Evolutionary conservation across 768 basidiomycete species (phyloP).

Genomic region (Amanita subjunquillea): DNA sequence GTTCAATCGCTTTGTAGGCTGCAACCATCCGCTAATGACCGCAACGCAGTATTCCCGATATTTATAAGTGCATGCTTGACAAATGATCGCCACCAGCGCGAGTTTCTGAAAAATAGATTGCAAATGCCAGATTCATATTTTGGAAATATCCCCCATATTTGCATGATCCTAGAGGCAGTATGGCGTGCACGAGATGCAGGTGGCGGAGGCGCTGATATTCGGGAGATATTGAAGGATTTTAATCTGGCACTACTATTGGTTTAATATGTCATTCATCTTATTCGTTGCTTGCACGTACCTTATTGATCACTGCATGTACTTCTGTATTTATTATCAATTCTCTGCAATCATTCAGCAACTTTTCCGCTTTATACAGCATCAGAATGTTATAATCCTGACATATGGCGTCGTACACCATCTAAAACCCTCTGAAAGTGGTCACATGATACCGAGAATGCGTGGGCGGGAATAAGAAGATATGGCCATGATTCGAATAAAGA

Average conservation of each 20-base stretch:
- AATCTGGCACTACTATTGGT: not conserved
- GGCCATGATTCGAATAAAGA: not conserved
- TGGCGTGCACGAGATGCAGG: constrained; percentile 59
- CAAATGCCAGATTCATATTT: constrained; percentile 43
- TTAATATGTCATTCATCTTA: not conserved
- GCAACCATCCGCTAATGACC: constrained; percentile 50
- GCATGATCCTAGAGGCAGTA: constrained; percentile 54
- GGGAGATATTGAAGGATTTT: constrained; percentile 43
- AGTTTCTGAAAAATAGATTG: constrained; percentile 49
- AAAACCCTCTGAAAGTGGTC: not conserved
- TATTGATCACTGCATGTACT: not conserved
- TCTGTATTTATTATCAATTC: not conserved
- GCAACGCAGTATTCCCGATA: constrained; percentile 62
- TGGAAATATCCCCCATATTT: constrained; percentile 48
- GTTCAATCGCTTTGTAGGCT: constrained; percentile 43
- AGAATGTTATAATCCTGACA: not conserved
- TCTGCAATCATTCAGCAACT: not conserved
- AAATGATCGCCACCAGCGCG: constrained; percentile 47
- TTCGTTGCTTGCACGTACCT: not conserved
- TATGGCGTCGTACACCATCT: not conserved
- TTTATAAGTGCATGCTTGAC: constrained; percentile 68
- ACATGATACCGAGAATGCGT: not conserved
- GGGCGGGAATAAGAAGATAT: not conserved
- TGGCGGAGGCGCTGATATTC: constrained; percentile 46
- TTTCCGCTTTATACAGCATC: not conserved